Base-by-base conservation (phyloP, 2,329 filamentous ascomycete species). In the Botrytis cinerea region DNA sequence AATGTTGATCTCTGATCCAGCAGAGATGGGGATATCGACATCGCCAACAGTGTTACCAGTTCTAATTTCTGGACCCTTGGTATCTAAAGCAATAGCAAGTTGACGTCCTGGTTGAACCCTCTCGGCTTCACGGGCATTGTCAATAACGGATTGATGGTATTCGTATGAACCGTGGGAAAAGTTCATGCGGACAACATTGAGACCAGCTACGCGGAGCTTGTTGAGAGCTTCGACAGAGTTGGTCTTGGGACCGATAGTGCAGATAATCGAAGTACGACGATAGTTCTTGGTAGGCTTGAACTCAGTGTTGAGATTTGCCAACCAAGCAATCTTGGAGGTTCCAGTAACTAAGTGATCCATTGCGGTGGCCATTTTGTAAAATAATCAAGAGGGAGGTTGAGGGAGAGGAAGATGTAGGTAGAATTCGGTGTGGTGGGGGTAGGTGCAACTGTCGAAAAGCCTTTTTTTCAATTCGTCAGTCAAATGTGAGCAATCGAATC, bases 111-210 rank as follows among this genome's bases (percentile, higher is more conserved):
- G 81, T 84, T 94, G 89, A 74, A 86, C 83, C 82, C 87, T 89
- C 86, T 97, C 95, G 78, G 96, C 96, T 82, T 92, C 89, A 82
- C 94, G 93, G 79, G 95, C 90, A 86, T 99, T 91, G 87, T 99
- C 94, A 82, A 99, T 98, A 83, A 99, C 96, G 76, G 94, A 95
- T 88, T 98, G 94, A 87, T 97, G 95, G 87, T 98, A 99, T 86
- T 95, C 95, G 85, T 98, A 96, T 78, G 91, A 92, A 81, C 93
- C 93, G 85, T 97, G 93, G 78, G 93, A 97, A 84, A 98, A 98
- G 92, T 99, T 99, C 96, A 99, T 99, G 86, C 96, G 95, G 79
- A 98, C 96, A 79, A 99, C 94, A 86, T 98, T 98, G 81, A 98
- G 91, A 85, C 96, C 96, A 78, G 92, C 92, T 82, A 88, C 89